These are phyloP conservation scores for Elongisporangium undulatum DNA, from an alignment of 352 stramenopile species.

Conservation along the genomic window DNA sequence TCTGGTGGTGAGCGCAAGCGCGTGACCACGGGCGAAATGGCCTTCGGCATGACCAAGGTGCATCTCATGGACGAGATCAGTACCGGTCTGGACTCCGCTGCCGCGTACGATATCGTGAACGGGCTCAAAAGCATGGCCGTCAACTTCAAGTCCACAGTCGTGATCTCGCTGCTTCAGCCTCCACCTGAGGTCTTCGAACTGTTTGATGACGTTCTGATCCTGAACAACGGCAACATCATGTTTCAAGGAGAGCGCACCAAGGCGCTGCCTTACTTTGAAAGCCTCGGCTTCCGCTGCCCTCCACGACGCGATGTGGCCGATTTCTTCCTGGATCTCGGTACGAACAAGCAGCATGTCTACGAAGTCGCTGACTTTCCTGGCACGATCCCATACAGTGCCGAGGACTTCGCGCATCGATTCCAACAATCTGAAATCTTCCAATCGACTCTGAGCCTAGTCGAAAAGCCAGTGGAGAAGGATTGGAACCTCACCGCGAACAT, in stretches of 20 bases:
- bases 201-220: slow-evolving; percentile 89
- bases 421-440: slow-evolving; percentile 46
- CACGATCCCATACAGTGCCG: too few relatives aligned
- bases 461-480: slow-evolving; percentile 18
- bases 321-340: slow-evolving; percentile 47
- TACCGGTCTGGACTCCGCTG: too few relatives aligned
- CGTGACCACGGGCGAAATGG: too few relatives aligned
- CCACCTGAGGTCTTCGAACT: slow-evolving; percentile 87
- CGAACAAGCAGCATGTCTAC: slow-evolving; percentile 33
- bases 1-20: slow-evolving; percentile 60
- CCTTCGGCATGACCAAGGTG: too few relatives aligned
- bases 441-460: slow-evolving; percentile 31
- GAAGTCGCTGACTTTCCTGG: too few relatives aligned
- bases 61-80: too few relatives aligned
- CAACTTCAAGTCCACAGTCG: slow-evolving; percentile 24
- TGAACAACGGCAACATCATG: slow-evolving; percentile 84
- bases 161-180: slow-evolving; percentile 83
- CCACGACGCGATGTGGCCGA: slow-evolving; percentile 39
- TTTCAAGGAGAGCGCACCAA: slow-evolving; percentile 66
- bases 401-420: slow-evolving; percentile 49
- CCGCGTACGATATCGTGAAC: too few relatives aligned
- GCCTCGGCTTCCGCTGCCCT: slow-evolving; percentile 35
- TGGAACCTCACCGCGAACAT: slow-evolving; percentile 6
- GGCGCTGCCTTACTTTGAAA: slow-evolving; percentile 32
- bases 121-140: slow-evolving; percentile 32